These are phyloP conservation scores for Diutina ranongensis DNA, from an alignment of 1,139 yeast genomes.

Conservation along the genomic window DNA sequence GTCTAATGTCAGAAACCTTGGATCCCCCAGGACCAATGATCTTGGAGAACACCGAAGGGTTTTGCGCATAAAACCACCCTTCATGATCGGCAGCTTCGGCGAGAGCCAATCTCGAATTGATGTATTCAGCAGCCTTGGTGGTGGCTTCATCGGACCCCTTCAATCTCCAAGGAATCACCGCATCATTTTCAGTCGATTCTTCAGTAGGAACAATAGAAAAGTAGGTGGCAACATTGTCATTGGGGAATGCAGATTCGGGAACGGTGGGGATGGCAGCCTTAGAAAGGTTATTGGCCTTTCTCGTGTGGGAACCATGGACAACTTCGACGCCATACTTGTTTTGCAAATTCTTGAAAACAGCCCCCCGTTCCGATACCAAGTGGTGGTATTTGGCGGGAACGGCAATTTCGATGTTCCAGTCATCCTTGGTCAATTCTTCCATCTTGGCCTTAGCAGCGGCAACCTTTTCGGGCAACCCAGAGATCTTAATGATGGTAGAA, in stretches of 20 bases:
- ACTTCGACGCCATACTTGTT: constrained; percentile 47
- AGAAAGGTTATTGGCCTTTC: constrained; percentile 41
- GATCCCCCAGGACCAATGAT: constrained; percentile 74
- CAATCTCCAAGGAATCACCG: constrained; percentile 54
- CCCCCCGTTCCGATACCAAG: constrained; percentile 59
- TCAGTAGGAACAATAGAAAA: constrained; percentile 22
- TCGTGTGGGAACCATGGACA: constrained; percentile 43
- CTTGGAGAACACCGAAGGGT: constrained; percentile 32
- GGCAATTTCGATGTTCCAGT: constrained; percentile 34
- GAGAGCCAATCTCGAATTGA: constrained; percentile 21
- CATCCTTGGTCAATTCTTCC: constrained; percentile 41
- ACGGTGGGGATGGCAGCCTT: constrained; percentile 33
- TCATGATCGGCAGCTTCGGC: constrained; percentile 22
- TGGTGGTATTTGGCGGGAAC: constrained; percentile 52
- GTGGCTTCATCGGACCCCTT: constrained; percentile 34
- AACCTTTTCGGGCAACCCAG: constrained; percentile 54
- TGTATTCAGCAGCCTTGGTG: constrained; percentile 26
- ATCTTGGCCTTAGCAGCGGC: constrained; percentile 43
- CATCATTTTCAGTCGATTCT: constrained; percentile 24
- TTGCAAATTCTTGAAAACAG: constrained; percentile 47
- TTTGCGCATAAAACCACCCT: constrained; percentile 29
- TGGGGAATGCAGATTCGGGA: constrained; percentile 21
- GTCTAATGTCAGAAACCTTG: constrained; percentile 52
- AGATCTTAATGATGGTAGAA: constrained; percentile 33
- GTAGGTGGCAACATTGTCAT: constrained; percentile 25